phyloP scores from a whole-genome alignment of 768 basidiomycete species.

The Lepiota venenata region DNA sequence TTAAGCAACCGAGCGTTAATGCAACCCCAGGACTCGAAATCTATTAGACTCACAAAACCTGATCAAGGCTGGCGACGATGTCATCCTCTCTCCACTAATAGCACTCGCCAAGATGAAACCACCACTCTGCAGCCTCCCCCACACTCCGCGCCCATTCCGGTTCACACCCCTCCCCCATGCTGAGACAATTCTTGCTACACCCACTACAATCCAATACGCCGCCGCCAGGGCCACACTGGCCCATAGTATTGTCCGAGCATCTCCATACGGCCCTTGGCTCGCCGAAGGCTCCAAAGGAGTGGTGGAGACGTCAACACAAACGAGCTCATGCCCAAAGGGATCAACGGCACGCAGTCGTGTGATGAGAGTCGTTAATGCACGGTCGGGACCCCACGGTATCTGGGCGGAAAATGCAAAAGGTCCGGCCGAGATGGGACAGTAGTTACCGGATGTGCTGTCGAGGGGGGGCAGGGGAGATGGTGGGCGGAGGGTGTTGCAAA shows the following conservation, averaged over 20 bases:
- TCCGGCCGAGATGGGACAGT: slow-evolving; percentile 80
- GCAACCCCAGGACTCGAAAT: neutral
- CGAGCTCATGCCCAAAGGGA: slow-evolving; percentile 73
- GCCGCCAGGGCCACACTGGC: slow-evolving; percentile 67
- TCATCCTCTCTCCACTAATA: slow-evolving; percentile 86
- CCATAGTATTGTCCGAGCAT: slow-evolving; percentile 70
- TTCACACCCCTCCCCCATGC: slow-evolving; percentile 78
- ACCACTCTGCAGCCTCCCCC: slow-evolving; percentile 75
- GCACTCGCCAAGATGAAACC: slow-evolving; percentile 92
- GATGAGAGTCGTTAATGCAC: slow-evolving; percentile 77
- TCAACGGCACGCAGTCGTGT: slow-evolving; percentile 90
- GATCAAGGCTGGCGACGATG: slow-evolving; percentile 81
- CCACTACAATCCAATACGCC: slow-evolving; percentile 80
- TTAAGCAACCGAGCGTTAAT: slow-evolving; percentile 10
- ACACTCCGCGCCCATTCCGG: slow-evolving; percentile 55
- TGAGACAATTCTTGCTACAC: slow-evolving; percentile 75
- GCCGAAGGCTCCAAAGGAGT: slow-evolving; percentile 68
- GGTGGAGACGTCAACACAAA: slow-evolving; percentile 76
- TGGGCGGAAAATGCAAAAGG: slow-evolving; percentile 79
- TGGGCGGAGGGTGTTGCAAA: slow-evolving; percentile 80
- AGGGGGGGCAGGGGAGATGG: slow-evolving; percentile 63
- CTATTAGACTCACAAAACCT: slow-evolving; percentile 68
- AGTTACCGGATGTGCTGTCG: slow-evolving; percentile 35
- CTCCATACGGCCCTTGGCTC: slow-evolving; percentile 47
- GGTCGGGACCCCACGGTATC: slow-evolving; percentile 60